Conservation (phyloP, 2,329 filamentous ascomycete species). For the Fulvia fulva region DNA sequence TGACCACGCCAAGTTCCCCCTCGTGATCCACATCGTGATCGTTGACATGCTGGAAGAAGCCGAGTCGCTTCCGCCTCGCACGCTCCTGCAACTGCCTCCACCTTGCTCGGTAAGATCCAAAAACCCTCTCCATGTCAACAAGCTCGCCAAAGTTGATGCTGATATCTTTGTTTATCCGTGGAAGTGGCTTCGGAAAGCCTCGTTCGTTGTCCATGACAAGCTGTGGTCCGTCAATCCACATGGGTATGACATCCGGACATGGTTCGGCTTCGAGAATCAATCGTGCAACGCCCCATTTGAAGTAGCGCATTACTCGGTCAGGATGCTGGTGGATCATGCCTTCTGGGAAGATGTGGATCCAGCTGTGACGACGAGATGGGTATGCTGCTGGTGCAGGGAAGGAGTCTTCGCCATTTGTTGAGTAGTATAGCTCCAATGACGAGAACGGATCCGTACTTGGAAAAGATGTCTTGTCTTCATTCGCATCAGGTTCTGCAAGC, state of each 20-base stretch:
- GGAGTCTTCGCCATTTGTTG: constrained; percentile 62
- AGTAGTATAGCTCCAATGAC: constrained; percentile 53
- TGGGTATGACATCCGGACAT: constrained; percentile 82
- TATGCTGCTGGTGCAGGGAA: constrained; percentile 71
- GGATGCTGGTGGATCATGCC: constrained; percentile 88
- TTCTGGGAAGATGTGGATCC: constrained; percentile 96
- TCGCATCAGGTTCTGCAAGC: neutral
- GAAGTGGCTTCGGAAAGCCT: constrained; percentile 73
- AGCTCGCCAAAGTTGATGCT: constrained; percentile 74
- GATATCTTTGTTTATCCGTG: constrained; percentile 67
- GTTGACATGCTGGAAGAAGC: constrained; percentile 19
- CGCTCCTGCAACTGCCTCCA: constrained; percentile 67
- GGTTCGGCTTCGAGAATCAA: constrained; percentile 87
- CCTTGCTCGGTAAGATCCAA: constrained; percentile 69
- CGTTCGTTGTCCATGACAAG: constrained; percentile 83
- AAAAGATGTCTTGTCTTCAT: constrained; percentile 3
- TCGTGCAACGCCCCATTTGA: constrained; percentile 94
- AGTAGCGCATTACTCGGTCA: constrained; percentile 79
- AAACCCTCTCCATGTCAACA: constrained; percentile 67
- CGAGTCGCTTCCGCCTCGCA: constrained; percentile 44
- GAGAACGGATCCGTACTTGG: constrained; percentile 54
- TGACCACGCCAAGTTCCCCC: constrained; percentile 53
- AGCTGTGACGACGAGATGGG: constrained; percentile 65
- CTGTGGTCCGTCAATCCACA: constrained; percentile 91
- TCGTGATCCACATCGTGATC: constrained; percentile 1